A percentile compares a stretch with the other conserved stretches of the same genome.
Evolutionary conservation across 345 rosid species (phyloP).

Genomic region (Salix viminalis): DNA sequence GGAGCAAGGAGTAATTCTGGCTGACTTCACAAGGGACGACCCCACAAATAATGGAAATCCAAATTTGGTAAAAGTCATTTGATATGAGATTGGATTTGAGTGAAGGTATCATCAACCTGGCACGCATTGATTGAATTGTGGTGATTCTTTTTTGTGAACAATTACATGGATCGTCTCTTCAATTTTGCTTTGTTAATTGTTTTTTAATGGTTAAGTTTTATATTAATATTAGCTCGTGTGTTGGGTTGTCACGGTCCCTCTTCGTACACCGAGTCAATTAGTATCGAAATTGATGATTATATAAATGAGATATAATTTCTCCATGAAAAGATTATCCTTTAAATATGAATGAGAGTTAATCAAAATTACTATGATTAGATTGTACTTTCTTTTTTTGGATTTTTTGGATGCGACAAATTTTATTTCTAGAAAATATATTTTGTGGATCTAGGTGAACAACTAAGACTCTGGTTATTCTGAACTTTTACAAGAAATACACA

Average conservation of each 20-base stretch:
- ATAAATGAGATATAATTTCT: no score
- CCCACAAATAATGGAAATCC: constrained; percentile 7
- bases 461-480: no score
- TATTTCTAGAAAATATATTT: no score
- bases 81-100: not conserved
- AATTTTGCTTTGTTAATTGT: not conserved
- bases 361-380: no score
- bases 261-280: not conserved
- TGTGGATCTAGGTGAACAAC: rapidly evolving
- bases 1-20: not conserved
- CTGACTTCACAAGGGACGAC: not conserved
- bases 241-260: not conserved
- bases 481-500: no score
- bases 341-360: no score
- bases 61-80: not conserved
- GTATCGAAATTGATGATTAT: no score
- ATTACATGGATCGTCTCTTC: not conserved
- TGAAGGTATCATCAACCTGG: not conserved
- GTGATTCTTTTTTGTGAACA: not conserved
- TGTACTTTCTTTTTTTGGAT: no score
- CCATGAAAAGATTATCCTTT: no score
- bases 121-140: not conserved
- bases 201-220: not conserved
- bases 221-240: no score
- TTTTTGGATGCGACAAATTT: no score